Evolutionary conservation across 805 yeast genomes (phyloP).

Genomic region (Metschnikowia reukaufii): DNA sequence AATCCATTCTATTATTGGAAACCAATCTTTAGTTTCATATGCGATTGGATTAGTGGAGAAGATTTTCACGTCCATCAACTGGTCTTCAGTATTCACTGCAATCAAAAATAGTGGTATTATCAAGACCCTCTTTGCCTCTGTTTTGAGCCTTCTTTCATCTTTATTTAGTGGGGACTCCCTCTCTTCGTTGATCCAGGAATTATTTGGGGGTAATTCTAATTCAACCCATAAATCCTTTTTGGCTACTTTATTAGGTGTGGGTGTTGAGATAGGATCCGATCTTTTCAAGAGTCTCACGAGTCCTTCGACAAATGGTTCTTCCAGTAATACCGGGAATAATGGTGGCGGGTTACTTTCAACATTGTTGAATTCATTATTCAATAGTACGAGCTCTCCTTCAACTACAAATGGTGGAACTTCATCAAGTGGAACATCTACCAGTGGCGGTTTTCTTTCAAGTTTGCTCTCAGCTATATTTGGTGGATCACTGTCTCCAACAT

Average conservation of each 20-base stretch:
- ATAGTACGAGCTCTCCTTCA: constrained; percentile 4
- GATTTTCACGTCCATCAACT: constrained; percentile 25
- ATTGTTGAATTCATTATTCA: constrained; percentile 12
- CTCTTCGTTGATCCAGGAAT: constrained; percentile 13
- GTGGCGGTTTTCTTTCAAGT: constrained; percentile 12
- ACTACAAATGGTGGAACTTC: constrained; percentile 2
- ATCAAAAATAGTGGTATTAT: constrained; percentile 30
- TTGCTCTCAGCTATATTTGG: constrained; percentile 4
- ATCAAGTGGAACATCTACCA: constrained; percentile 7
- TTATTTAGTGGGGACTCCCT: constrained; percentile 15
- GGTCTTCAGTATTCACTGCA: constrained; percentile 21
- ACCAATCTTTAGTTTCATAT: constrained; percentile 21
- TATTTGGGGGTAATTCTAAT: constrained; percentile 17
- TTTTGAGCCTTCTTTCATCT: constrained; percentile 19
- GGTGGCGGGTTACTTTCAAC: constrained; percentile 17
- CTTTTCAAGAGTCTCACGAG: constrained; percentile 16
- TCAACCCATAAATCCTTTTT: constrained; percentile 18
- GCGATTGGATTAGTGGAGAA: constrained; percentile 23
- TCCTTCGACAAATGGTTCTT: constrained; percentile 6
- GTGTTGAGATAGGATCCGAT: constrained; percentile 17
- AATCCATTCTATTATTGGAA: constrained; percentile 26
- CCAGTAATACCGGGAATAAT: constrained; percentile 1
- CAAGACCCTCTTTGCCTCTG: constrained; percentile 16
- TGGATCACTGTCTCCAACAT: neutral
- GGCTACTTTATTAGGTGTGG: constrained; percentile 14